phyloP scores from a whole-genome alignment of 2,329 filamentous ascomycete species.

The Colletotrichum lentis region DNA sequence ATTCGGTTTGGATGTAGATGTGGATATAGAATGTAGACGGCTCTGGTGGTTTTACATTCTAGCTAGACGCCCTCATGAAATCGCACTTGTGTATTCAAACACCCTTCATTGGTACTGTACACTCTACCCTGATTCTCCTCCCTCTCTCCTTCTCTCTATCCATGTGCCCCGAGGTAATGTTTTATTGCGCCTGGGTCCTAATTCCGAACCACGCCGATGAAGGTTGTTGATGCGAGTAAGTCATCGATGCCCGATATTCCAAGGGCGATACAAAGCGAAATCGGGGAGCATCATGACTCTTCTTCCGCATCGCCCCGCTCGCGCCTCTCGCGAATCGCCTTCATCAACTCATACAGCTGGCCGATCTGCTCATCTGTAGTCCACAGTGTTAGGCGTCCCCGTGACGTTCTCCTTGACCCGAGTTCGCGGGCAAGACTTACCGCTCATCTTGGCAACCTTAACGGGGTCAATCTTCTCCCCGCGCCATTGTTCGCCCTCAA shows the following conservation, averaged over 20 bases:
- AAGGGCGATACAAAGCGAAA: not conserved
- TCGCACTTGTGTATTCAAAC: slow-evolving; percentile 8
- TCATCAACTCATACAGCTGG: slow-evolving; percentile 94
- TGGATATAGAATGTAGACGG: not conserved
- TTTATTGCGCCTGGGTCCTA: not conserved
- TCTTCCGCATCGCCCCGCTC: slow-evolving; percentile 41
- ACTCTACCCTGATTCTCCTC: not conserved
- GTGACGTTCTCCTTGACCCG: not conserved
- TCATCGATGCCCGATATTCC: not conserved
- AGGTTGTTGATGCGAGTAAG: not conserved
- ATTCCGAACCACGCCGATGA: not conserved
- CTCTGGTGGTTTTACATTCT: slow-evolving; percentile 9
- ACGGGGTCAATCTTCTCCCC: slow-evolving; percentile 83
- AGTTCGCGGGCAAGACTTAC: slow-evolving; percentile 58
- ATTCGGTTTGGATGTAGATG: not conserved
- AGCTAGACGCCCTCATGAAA: not conserved
- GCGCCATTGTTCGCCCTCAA: slow-evolving; percentile 87
- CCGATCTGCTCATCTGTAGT: slow-evolving; percentile 84
- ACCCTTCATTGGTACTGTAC: not conserved
- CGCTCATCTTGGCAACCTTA: slow-evolving; percentile 94
- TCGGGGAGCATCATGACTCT: slow-evolving; percentile 39
- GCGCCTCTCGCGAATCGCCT: slow-evolving; percentile 68
- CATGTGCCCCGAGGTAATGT: not conserved
- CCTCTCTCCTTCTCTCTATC: not conserved
- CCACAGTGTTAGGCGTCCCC: not conserved